Evolutionary conservation across 2,329 filamentous ascomycete genomes (phyloP).

Genomic region (Aspergillus sp.): DNA sequence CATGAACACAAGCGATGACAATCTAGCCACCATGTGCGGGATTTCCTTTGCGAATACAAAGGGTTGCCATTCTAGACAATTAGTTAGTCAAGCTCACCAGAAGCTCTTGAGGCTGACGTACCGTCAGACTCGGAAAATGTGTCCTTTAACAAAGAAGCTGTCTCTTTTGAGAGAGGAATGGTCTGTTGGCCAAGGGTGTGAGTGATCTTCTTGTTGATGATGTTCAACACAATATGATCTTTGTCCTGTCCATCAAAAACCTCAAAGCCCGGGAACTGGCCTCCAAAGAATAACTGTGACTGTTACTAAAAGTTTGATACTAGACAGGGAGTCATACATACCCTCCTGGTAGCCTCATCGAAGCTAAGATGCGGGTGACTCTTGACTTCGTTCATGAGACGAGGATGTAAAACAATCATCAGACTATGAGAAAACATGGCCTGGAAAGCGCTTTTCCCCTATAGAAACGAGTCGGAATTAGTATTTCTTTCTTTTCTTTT

Average conservation of each 20-base stretch:
- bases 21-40: constrained; percentile 46
- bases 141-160: constrained; percentile 17
- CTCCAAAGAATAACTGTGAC: constrained; percentile 21
- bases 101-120: constrained; percentile 8
- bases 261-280: constrained; percentile 25
- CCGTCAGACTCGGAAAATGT: constrained; percentile 17
- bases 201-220: constrained; percentile 25
- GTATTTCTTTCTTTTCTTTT: background rate
- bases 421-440: constrained; percentile 16
- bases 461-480: background rate
- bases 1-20: constrained; percentile 51
- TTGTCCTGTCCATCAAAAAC: constrained; percentile 16
- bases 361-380: constrained; percentile 24
- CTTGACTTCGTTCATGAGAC: constrained; percentile 27
- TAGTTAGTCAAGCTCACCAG: constrained; percentile 1
- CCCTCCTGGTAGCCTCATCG: constrained; percentile 18
- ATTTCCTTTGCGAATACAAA: constrained; percentile 49
- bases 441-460: constrained; percentile 23
- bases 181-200: constrained; percentile 24
- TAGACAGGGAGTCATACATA: background rate
- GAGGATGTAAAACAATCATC: constrained; percentile 24
- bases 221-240: constrained; percentile 11
- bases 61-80: constrained; percentile 46
- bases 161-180: constrained; percentile 21
- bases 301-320: constrained; percentile 2